Evolutionary conservation across 2,329 filamentous ascomycete species (phyloP), one percentile per base, ranked within the genome.

Genomic region (Fonsecaea nubica): DNA sequence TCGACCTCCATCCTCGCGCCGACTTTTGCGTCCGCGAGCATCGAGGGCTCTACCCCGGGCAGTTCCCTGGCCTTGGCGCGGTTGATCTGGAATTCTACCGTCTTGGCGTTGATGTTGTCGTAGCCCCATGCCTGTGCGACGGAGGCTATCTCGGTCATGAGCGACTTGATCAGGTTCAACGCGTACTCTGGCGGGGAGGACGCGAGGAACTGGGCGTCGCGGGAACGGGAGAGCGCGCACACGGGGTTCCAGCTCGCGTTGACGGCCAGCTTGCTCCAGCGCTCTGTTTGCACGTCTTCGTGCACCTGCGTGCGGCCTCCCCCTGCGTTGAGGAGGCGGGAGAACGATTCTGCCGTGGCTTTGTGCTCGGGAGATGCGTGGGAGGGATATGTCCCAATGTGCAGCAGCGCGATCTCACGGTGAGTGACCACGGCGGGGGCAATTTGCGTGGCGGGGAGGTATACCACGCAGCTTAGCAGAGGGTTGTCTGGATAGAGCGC

Each of bases 211-310:
- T 81, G 74, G 0, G 84, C 81, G 21, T 86, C 86, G 64, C 85
- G 82, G 50, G 81, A 80, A 0, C 83, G 79, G 0, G 85, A 84
- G 1, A 89, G 76, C 0, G 86, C 86, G 50, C 85, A 87, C 40
- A 88, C 79, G 0, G 86, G 83, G 69, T 89, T 89, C 84, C 85
- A 89, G 0, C 84, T 81, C 1, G 83, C 86, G 72, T 89, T 89
- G 75, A 86, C 79, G 0, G 89, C 77, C 0, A 89, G 80, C 74
- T 89, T 90, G 60, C 80, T 79, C 87, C 87, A 89, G 7, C 87
- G 81, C 60, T 84, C 81, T 0, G 80, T 74, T 68, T 89, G 86
- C 8, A 90, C 80, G 67, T 89, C 81, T 3, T 82, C 78, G 42
- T 84, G 79, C 4, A 85, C 76, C n/a, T 80, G 72, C 54, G 83